Percentiles rank a stretch among this genome's conserved stretches.
Evolutionary conservation across 1,284 basidiomycete species (phyloP).

Genomic region (Bjerkandera adusta): DNA sequence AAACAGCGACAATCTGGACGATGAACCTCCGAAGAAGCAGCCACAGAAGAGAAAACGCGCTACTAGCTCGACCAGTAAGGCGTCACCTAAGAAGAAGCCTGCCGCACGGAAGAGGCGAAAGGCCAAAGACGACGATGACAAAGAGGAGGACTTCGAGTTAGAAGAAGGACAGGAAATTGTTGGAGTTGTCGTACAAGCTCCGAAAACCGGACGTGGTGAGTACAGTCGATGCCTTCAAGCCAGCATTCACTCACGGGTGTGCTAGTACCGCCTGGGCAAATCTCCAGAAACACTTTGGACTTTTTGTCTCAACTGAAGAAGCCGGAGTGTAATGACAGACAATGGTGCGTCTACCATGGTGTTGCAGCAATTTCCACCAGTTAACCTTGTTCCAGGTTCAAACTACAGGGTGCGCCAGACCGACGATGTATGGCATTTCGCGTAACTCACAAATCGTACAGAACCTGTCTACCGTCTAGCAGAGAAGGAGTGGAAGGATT

Average conservation of each 20-base stretch:
- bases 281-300: constrained; percentile 82
- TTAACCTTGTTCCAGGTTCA: constrained; percentile 55
- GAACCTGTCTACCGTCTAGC: constrained; percentile 82
- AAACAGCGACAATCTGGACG: constrained; percentile 36
- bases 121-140: constrained; percentile 33
- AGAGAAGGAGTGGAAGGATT: constrained; percentile 86
- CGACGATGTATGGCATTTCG: constrained; percentile 3
- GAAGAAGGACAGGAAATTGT: constrained; percentile 72
- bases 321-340: constrained; percentile 80
- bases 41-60: constrained; percentile 36
- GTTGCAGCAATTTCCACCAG: not conserved
- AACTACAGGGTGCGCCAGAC: constrained; percentile 54
- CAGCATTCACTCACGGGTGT: not conserved
- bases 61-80: constrained; percentile 15
- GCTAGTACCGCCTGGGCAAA: constrained; percentile 78
- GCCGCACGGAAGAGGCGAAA: constrained; percentile 29
- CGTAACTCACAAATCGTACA: constrained; percentile 25
- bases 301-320: constrained; percentile 74
- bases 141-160: constrained; percentile 44
- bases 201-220: constrained; percentile 76
- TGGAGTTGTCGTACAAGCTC: constrained; percentile 69
- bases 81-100: constrained; percentile 21
- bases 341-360: constrained; percentile 57
- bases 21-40: constrained; percentile 29
- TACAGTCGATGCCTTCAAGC: constrained; percentile 9